Conservation (phyloP, 2,329 filamentous ascomycete genomes). For the Diaporthe vexans region DNA sequence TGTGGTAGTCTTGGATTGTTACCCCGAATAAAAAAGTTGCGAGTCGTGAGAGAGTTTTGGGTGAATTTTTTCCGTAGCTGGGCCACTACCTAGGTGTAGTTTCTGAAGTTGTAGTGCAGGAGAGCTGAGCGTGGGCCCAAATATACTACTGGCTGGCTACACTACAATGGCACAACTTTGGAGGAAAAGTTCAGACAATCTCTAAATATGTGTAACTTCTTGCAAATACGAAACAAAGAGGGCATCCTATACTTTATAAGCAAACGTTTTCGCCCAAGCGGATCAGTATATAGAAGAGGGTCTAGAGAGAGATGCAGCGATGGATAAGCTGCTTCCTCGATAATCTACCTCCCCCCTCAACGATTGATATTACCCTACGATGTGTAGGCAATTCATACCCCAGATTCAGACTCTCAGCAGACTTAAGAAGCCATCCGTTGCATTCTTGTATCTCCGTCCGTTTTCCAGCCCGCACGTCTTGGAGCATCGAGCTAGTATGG, state of each 20-base stretch:
- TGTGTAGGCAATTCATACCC: slow-evolving; percentile 1
- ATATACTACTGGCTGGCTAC: no score
- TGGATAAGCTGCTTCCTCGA: slow-evolving; percentile 6
- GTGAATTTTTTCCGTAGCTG: no score
- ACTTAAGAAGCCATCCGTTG: slow-evolving; percentile 10
- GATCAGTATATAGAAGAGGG: not conserved
- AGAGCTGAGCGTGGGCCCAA: no score
- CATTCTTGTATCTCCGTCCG: slow-evolving; percentile 20
- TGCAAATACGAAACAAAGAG: no score
- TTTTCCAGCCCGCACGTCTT: slow-evolving; percentile 13
- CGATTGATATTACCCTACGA: not conserved
- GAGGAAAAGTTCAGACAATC: no score
- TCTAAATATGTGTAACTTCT: no score
- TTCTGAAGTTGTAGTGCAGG: no score
- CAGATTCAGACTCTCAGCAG: slow-evolving; percentile 10
- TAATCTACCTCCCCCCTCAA: slow-evolving; percentile 5
- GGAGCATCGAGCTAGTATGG: slow-evolving; percentile 16
- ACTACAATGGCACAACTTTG: not conserved
- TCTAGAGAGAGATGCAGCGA: not conserved
- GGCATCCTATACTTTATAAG: not conserved
- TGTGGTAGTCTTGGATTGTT: no score
- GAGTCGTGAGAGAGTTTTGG: no score
- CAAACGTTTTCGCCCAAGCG: not conserved
- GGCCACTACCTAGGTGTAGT: no score
- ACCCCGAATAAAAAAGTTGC: no score